A percentile compares a stretch with the other conserved stretches of the same genome.
Evolutionary conservation across 1,284 basidiomycete species (phyloP).

Genomic region (Xanthoconium separans): DNA sequence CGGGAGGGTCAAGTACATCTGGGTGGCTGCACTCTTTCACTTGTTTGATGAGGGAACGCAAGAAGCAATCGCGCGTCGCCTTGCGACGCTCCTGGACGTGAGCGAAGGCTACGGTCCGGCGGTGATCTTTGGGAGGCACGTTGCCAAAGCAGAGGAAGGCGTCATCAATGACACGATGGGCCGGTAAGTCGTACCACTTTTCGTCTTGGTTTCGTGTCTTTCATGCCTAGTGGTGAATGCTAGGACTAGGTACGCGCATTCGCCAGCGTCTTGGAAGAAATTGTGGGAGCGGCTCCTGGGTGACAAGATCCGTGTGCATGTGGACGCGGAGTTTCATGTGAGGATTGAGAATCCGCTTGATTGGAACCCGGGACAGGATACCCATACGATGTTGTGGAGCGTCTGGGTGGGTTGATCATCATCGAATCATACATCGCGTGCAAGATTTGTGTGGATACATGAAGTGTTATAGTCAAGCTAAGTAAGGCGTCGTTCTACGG

Average conservation of each 20-base stretch:
- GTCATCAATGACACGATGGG: neutral
- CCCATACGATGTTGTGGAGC: slow-evolving; percentile 3
- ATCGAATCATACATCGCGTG: neutral
- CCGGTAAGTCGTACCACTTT: neutral
- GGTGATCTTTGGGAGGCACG: slow-evolving; percentile 4
- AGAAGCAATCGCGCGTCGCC: slow-evolving; percentile 31
- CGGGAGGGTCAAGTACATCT: slow-evolving; percentile 29
- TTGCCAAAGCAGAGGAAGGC: neutral
- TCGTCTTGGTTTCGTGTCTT: neutral
- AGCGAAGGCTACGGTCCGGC: neutral
- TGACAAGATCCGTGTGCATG: neutral
- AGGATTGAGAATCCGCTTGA: neutral
- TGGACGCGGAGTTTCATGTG: neutral
- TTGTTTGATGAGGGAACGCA: slow-evolving; percentile 38
- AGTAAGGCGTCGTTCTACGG: too few relatives aligned
- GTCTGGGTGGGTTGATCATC: neutral
- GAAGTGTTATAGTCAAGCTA: too few relatives aligned
- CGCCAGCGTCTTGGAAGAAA: slow-evolving; percentile 1
- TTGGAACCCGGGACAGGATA: neutral
- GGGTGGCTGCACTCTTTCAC: slow-evolving; percentile 37
- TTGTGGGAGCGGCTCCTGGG: slow-evolving; percentile 3
- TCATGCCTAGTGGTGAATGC: neutral
- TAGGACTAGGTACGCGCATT: slow-evolving; percentile 8
- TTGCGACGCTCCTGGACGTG: slow-evolving; percentile 28
- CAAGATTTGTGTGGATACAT: neutral